Conservation (phyloP, 2,329 filamentous ascomycete species). For the Lasiodiplodia citricola region DNA sequence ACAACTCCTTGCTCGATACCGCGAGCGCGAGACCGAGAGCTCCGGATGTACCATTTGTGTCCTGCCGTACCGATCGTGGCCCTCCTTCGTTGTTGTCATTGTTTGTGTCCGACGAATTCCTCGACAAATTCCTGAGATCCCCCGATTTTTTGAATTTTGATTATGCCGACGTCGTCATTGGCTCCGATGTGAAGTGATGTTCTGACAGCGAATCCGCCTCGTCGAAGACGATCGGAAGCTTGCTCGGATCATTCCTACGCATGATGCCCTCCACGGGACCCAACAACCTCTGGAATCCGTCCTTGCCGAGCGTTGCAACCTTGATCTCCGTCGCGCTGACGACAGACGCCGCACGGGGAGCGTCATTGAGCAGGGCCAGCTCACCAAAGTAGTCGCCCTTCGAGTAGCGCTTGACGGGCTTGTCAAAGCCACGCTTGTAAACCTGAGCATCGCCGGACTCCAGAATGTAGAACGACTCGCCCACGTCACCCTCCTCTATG, state of each 20-base stretch:
- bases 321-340: constrained; percentile 86
- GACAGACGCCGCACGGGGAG: constrained; percentile 88
- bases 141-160: constrained; percentile 15
- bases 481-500: constrained; percentile 89
- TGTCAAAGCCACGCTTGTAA: constrained; percentile 74
- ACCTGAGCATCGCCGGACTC: constrained; percentile 88
- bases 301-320: constrained; percentile 89
- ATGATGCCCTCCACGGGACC: constrained; percentile 95
- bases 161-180: constrained; percentile 24
- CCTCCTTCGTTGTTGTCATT: constrained; percentile 22
- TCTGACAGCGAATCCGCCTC: constrained; percentile 66
- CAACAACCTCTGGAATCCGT: constrained; percentile 90
- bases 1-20: constrained; percentile 15
- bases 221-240: constrained; percentile 33
- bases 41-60: constrained; percentile 15
- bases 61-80: constrained; percentile 22
- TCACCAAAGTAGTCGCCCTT: constrained; percentile 99
- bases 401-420: constrained; percentile 77
- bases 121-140: constrained; percentile 22
- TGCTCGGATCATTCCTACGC: constrained; percentile 71
- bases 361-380: constrained; percentile 89
- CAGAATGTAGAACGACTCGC: constrained; percentile 88
- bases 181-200: constrained; percentile 15
- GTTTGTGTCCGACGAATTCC: constrained; percentile 23
- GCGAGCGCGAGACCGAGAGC: constrained; percentile 18